Evolutionary conservation across 768 basidiomycete species (phyloP), one percentile per base, ranked within the genome.

Genomic region (Neoboletus magnificus): DNA sequence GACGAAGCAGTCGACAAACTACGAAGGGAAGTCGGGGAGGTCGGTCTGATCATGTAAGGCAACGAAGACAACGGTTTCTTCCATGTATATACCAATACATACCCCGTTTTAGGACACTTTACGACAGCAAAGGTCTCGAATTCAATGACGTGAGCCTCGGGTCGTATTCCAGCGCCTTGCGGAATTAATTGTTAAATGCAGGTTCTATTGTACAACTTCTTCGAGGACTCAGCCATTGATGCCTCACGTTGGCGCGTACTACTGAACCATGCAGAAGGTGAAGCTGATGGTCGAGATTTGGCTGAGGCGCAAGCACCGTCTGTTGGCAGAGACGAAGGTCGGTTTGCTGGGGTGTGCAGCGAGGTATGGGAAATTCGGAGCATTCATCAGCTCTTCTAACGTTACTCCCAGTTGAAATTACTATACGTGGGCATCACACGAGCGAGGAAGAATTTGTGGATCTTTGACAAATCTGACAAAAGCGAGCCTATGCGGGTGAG

Each of bases 371-470:
- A 45, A 41, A 15, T n/a, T 25, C 16, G 7, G 22, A 5, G 16
- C 5, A 12, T 61, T 18, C 30, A 29, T 18, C 22, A 4, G n/a
- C 6, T 41, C 48, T 43, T 12, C 29, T 55, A 35, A 69, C 20
- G 3, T 23, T 11, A 7, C 18, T 39, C 1, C 27, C 27, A 87
- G 86, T 72, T 89, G 22, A 89, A 89, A 61, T 78, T 75, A 42
- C 68, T 89, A 0, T 89, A 89, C 53, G 87, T 89, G 3, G 87
- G 85, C 0, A 78, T 87, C 16, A 89, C 88, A 0, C 69, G 87
- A 40, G 86, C 87, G 30, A 32, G 30, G 30, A 32, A 32, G 11
- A 32, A 32, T 4, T 32, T 32, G 30, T 32, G 30, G 30, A 32
- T 32, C 30, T 8, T 32, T n/a, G n/a, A n/a, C n/a, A n/a, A n/a